A percentile compares a stretch with the other conserved stretches of the same genome.
These are phyloP conservation scores for Salix purpurea DNA, from an alignment of 345 rosid genomes.

Conservation along the genomic window DNA sequence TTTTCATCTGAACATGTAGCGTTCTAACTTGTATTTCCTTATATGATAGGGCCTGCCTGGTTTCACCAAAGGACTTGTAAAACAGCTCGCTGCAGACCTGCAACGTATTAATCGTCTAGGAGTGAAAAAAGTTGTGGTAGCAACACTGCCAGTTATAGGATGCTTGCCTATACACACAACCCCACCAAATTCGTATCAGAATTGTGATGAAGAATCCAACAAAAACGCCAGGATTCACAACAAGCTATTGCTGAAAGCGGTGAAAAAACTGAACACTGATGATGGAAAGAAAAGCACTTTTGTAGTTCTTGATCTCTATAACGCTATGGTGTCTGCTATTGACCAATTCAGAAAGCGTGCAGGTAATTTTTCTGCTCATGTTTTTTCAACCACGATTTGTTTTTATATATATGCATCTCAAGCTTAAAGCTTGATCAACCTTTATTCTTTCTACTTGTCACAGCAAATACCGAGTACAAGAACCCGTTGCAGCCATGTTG, in stretches of 20 bases:
- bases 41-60: no score
- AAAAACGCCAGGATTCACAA: slow-evolving; percentile 21
- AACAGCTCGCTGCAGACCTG: no score
- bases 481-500: neutral
- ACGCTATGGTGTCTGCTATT: slow-evolving; percentile 20
- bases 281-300: neutral
- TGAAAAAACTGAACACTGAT: slow-evolving; percentile 18
- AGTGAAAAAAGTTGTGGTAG: no score
- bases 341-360: neutral
- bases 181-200: slow-evolving; percentile 1
- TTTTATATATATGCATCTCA: neutral
- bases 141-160: slow-evolving; percentile 4
- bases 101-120: no score
- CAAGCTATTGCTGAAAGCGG: slow-evolving; percentile 5
- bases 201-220: slow-evolving; percentile 24
- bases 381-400: neutral
- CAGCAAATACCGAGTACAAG: neutral
- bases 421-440: neutral
- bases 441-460: no score
- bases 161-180: slow-evolving; percentile 25
- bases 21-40: no score
- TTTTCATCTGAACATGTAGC: no score
- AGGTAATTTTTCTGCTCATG: neutral
- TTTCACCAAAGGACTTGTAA: no score
- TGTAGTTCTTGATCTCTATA: slow-evolving; percentile 25